Percentiles rank a stretch among this genome's conserved stretches.
Evolutionary conservation across 306 rosid species (phyloP).

Genomic region (Casuarina glauca): DNA sequence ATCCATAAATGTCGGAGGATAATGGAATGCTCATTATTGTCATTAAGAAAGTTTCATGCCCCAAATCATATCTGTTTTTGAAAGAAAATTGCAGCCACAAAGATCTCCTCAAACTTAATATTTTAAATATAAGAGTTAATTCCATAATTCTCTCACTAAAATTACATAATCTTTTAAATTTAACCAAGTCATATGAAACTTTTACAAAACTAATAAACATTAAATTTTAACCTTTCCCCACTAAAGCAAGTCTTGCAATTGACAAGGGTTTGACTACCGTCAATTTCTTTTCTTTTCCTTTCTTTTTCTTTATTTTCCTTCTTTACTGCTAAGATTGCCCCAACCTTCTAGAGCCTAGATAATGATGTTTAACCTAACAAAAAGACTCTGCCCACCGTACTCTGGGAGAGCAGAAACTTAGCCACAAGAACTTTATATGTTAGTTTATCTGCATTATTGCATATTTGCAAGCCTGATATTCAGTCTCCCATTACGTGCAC

Average conservation of each 20-base stretch:
- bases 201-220: neutral
- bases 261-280: neutral
- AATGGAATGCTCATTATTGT: neutral
- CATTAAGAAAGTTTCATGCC: neutral
- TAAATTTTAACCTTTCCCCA: too few relatives aligned
- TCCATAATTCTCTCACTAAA: neutral
- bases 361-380: neutral
- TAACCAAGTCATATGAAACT: neutral
- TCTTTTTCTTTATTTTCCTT: neutral
- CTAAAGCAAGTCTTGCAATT: too few relatives aligned
- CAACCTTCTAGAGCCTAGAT: neutral
- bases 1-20: neutral
- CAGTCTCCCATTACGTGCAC: slow-evolving; percentile 15
- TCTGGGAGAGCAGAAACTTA: neutral
- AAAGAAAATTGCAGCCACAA: neutral
- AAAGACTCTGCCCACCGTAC: neutral
- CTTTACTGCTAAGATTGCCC: too few relatives aligned
- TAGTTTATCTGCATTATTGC: neutral
- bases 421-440: neutral
- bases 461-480: neutral
- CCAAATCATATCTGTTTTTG: neutral
- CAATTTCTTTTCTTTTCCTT: neutral
- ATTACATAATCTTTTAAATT: neutral
- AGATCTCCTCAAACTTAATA: neutral
- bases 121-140: neutral